Evolutionary conservation across 1,284 basidiomycete genomes (phyloP).

Genomic region (Leccinum cinnamomeum): DNA sequence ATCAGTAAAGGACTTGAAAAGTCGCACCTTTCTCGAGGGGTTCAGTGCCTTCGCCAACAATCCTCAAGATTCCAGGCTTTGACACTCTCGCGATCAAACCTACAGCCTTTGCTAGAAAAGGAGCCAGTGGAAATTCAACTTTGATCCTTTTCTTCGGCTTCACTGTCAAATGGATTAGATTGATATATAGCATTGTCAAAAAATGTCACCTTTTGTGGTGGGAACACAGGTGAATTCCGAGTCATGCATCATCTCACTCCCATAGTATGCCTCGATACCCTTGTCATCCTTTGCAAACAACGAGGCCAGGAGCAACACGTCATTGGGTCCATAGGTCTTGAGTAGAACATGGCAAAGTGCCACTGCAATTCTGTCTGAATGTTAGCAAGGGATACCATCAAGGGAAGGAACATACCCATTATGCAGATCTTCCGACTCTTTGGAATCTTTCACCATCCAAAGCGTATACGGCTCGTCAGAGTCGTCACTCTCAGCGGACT

Average conservation of each 20-base stretch:
- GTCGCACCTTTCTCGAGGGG: conserved; percentile 1
- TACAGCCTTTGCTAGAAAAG: not conserved
- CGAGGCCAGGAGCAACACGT: conserved; percentile 22
- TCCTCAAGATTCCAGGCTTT: not conserved
- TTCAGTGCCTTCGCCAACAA: not conserved
- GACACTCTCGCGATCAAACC: not conserved
- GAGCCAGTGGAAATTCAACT: conserved; percentile 3
- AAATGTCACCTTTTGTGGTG: conserved; percentile 2
- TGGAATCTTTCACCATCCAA: conserved; percentile 10
- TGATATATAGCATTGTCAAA: not conserved
- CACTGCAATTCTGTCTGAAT: conserved; percentile 16
- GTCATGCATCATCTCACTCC: not conserved
- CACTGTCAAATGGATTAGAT: not conserved
- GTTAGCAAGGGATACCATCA: not conserved
- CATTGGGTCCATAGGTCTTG: conserved; percentile 20
- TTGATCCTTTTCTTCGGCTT: not conserved
- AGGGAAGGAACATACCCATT: conserved; percentile 9
- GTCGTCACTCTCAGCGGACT: not conserved
- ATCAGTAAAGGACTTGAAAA: too few relatives aligned
- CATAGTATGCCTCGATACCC: conserved; percentile 6
- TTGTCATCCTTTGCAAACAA: conserved; percentile 17
- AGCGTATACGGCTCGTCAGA: conserved; percentile 1
- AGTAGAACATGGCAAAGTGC: conserved; percentile 25
- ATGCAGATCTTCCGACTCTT: not conserved
- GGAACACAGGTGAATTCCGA: not conserved